Conservation (phyloP, 2,329 filamentous ascomycete species). For the Microdochium trichocladiopsis region DNA sequence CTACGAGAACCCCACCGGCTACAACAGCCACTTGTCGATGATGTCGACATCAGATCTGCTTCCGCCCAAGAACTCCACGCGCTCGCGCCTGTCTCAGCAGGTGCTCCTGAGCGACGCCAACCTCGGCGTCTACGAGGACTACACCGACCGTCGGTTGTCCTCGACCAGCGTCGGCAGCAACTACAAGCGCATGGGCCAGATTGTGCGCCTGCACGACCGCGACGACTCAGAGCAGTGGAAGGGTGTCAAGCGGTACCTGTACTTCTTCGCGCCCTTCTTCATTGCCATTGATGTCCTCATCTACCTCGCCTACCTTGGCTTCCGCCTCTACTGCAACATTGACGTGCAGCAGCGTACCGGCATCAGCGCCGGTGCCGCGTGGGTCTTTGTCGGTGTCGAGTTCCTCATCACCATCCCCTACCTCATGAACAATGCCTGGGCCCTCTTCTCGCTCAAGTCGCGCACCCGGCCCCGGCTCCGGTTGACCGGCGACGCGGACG, state of each 20-base stretch:
- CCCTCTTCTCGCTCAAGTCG: conserved; percentile 48
- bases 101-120: conserved; percentile 32
- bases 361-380: conserved; percentile 40
- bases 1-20: neutral
- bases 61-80: neutral
- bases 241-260: conserved; percentile 34
- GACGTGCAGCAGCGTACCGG: conserved; percentile 34
- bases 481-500: conserved; percentile 33
- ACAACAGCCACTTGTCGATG: neutral
- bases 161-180: conserved; percentile 22
- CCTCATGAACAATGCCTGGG: conserved; percentile 50
- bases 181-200: conserved; percentile 19
- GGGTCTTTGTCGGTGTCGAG: conserved; percentile 51
- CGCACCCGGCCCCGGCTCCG: conserved; percentile 45
- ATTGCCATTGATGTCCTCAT: conserved; percentile 28
- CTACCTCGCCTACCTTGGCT: conserved; percentile 40
- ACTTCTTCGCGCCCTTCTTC: conserved; percentile 27
- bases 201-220: conserved; percentile 32
- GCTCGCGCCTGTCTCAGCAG: neutral
- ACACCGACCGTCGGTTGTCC: conserved; percentile 16
- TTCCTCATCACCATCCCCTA: conserved; percentile 44
- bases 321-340: conserved; percentile 46
- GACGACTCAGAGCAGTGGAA: conserved; percentile 35
- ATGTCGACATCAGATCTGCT: neutral
- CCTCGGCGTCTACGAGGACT: conserved; percentile 26